Percentiles rank a stretch among this genome's conserved stretches.
Conservation (phyloP, 2,329 filamentous ascomycete species). For the Aureobasidium sp. region DNA sequence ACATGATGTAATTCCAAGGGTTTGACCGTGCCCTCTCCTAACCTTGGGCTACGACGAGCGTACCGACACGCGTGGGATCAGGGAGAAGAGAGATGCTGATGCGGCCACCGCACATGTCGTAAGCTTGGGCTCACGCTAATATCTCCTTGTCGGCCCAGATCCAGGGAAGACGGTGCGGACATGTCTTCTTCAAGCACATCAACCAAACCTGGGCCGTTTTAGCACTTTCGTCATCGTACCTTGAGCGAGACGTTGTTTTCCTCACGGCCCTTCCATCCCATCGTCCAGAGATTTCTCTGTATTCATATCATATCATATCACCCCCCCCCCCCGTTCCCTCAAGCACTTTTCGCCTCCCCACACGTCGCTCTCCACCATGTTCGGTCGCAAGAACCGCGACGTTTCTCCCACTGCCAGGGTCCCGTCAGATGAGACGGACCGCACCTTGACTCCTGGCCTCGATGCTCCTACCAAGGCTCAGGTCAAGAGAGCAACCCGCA, state of each 20-base stretch:
- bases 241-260: background rate
- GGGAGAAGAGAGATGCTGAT: background rate
- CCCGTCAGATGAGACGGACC: constrained; percentile 18
- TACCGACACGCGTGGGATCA: background rate
- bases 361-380: constrained; percentile 19
- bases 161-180: background rate
- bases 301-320: constrained; percentile 4
- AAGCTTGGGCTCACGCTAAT: background rate
- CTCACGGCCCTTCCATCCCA: background rate
- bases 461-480: constrained; percentile 27
- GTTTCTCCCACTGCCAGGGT: background rate
- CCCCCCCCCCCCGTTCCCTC: background rate
- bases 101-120: background rate
- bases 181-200: background rate
- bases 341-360: background rate
- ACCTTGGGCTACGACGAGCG: background rate
- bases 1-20: background rate
- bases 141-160: background rate
- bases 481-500: constrained; percentile 42
- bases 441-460: constrained; percentile 19
- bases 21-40: background rate
- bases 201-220: background rate
- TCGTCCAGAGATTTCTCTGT: background rate
- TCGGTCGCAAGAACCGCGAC: constrained; percentile 23
- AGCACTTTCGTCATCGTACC: constrained; percentile 5